Conservation (phyloP, 805 yeast species). For the Maudiozyma serrabonitensis region DNA sequence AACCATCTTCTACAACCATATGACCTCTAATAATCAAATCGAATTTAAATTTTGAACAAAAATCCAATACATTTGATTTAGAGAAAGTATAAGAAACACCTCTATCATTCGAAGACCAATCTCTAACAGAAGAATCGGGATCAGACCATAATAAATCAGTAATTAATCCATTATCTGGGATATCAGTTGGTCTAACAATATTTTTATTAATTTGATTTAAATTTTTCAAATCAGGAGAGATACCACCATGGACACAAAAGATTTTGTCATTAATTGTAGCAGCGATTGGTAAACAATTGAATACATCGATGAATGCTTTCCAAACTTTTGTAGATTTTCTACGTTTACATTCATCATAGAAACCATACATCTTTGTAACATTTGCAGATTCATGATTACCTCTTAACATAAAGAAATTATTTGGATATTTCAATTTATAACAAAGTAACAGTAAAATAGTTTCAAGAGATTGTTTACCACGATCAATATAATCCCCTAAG, state of each 20-base stretch:
- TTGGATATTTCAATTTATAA: conserved; percentile 92
- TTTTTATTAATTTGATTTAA: conserved; percentile 50
- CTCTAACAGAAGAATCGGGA: conserved; percentile 46
- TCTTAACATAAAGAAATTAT: conserved; percentile 82
- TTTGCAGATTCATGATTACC: conserved; percentile 98
- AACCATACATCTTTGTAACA: conserved; percentile 93
- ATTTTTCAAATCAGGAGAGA: conserved; percentile 58
- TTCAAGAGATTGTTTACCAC: conserved; percentile 94
- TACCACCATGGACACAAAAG: conserved; percentile 80
- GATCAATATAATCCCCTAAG: conserved; percentile 92
- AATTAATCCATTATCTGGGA: conserved; percentile 67
- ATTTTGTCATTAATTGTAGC: conserved; percentile 92
- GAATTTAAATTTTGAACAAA: conserved; percentile 55
- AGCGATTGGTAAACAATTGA: conserved; percentile 90
- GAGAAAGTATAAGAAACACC: conserved; percentile 78
- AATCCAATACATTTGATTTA: conserved; percentile 54
- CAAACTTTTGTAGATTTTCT: conserved; percentile 83
- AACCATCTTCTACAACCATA: conserved; percentile 86
- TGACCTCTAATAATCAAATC: conserved; percentile 76
- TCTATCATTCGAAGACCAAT: conserved; percentile 73
- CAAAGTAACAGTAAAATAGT: conserved; percentile 81
- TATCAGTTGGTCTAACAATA: conserved; percentile 71
- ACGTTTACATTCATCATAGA: conserved; percentile 95
- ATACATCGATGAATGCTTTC: conserved; percentile 89
- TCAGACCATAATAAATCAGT: conserved; percentile 81